Base-by-base conservation (phyloP, 164 flowering plant genomes). In the Brasenia schreberi region DNA sequence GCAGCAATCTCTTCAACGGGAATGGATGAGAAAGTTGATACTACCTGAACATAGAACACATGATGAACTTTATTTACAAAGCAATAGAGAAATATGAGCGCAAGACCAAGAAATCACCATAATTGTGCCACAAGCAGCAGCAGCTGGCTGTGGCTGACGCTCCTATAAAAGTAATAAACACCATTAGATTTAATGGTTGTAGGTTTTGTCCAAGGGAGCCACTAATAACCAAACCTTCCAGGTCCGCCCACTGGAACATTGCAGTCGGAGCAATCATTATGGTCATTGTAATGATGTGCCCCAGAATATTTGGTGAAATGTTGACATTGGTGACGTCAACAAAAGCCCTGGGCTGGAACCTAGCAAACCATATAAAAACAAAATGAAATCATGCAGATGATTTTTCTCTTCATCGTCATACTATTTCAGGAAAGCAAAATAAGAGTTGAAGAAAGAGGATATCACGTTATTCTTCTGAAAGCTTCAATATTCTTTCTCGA, bases 1-100 rank as follows among this genome's bases (percentile, higher is more conserved):
- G 90, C 75, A 69, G 98, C 91, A 74, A 92, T 92, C 76, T 92
- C 98, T 80, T 92, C 96, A 49, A 90, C 64, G 16, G 84, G 82
- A 75, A 83, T 79, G 49, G 84, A 73, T 59, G 95, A 79, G 68
- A 19, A 53, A 73, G 68, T 83, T 52, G 98, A 92, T 42, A 92
- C 56, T 33, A 81, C 83, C 96, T 92, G 65, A 11, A 76, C 59
- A 45, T 5, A 43, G 56, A 65, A 4, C n/a, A 16, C 23, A 58
- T 2, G 5, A 18, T 43, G 9, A 14, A 60, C 7, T 60, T 60
- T 7, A 45, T 12, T 7, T 7, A 7, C 12, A 7, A 12, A 45
- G 12, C 12, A 45, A 45, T 12, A 45, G 53, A 45, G 53, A 45
- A 45, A 2, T 12, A 7, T 42, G 42, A 59, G 12, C 49, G 5